A percentile compares a stretch with the other conserved stretches of the same genome.
These are phyloP conservation scores for Xylogone sp. DNA, from an alignment of 2,329 filamentous ascomycete species.

Conservation along the genomic window DNA sequence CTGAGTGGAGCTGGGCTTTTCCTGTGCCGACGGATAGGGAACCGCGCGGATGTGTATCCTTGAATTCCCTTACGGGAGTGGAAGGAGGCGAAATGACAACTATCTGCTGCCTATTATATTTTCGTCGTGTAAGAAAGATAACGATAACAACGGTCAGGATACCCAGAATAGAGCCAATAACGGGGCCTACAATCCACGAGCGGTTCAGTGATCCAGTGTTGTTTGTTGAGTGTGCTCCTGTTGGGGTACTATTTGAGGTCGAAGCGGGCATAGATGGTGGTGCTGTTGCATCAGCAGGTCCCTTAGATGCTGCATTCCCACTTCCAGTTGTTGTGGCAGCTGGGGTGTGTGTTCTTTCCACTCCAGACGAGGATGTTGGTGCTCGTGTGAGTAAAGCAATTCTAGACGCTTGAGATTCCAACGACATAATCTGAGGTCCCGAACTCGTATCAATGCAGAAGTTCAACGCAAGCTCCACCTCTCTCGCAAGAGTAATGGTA, in stretches of 20 bases:
- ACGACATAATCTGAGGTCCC: not conserved
- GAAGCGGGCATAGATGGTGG: not conserved
- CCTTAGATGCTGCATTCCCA: not conserved
- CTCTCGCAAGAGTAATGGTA: slow-evolving; percentile 19
- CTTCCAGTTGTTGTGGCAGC: not conserved
- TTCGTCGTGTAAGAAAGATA: slow-evolving; percentile 20
- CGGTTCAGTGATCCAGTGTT: slow-evolving; percentile 6
- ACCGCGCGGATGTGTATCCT: not conserved
- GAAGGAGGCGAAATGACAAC: not conserved
- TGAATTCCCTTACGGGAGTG: slow-evolving; percentile 2
- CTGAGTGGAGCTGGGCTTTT: slow-evolving; percentile 17
- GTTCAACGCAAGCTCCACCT: slow-evolving; percentile 14
- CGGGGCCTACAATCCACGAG: slow-evolving; percentile 22
- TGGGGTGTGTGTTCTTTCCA: not conserved
- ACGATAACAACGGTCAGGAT: slow-evolving; percentile 20
- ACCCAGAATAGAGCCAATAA: slow-evolving; percentile 20
- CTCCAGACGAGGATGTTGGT: not conserved
- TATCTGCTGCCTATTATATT: slow-evolving; percentile 7
- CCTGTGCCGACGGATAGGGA: slow-evolving; percentile 1
- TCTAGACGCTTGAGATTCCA: slow-evolving; percentile 17
- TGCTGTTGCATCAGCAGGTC: not conserved
- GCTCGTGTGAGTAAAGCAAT: slow-evolving; percentile 8
- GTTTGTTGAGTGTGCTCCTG: not conserved
- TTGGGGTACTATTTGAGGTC: not conserved
- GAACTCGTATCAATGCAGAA: slow-evolving; percentile 8